Evolutionary conservation across 164 flowering plant genomes (phyloP), one percentile per base, ranked within the genome.

Genomic region (Hamamelis virginiana): DNA sequence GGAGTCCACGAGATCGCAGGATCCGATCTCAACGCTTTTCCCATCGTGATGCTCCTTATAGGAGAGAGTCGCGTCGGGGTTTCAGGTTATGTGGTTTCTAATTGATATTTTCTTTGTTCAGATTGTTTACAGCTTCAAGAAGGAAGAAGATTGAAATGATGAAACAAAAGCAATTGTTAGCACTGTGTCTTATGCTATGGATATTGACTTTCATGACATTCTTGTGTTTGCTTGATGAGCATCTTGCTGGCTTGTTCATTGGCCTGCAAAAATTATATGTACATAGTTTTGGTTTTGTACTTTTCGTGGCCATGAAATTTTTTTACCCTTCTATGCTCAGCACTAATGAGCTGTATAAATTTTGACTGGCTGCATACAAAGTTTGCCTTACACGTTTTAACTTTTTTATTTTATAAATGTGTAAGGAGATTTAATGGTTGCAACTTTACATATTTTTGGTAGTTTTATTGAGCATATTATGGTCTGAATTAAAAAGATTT

Each of bases 21-120:
- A 72, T 80, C 61, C 80, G 84, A 67, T 74, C 83, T 73, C 73
- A 75, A 6, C 88, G 83, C 28, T 59, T 19, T 70, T 77, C 84
- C 23, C 68, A 77, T 56, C 86, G 85, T 69, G 85, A 77, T 71
- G 82, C 82, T 62, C 88, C 88, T 64, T 83, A 78, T 69, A 78
- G 81, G 73, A 79, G 85, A 62, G 89, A 80, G 27, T 45, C 78
- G 33, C 86, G 73, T 47, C 80, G 78, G 70, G 80, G 80, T 65
- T 83, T 78, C 86, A 85, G 86, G 88, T 85, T 79, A 68, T 67
- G 66, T 72, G 70, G 78, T 67, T 77, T 76, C 69, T 70, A 46
- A 61, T 57, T 71, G 59, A 47, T 23, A 70, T 43, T 59, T 45
- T 43, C 13, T 44, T 53, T 52, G 45, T 33, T 59, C 19, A 53